Percentiles rank a stretch among this genome's conserved stretches.
phyloP scores from a whole-genome alignment of 352 stramenopile species.

The Phytophthora fragariaefolia region DNA sequence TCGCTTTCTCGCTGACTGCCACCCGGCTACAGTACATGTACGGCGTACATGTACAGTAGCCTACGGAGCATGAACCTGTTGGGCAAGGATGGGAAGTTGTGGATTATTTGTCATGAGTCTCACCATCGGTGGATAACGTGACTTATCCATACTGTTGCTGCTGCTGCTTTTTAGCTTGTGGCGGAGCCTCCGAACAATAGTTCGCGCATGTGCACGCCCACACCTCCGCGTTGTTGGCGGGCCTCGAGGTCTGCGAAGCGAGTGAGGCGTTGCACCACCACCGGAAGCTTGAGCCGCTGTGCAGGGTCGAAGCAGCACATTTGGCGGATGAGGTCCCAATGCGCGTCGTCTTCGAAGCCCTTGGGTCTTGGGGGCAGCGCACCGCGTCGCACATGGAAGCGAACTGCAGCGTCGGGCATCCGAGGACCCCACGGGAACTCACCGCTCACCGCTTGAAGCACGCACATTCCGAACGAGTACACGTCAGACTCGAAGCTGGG shows the following conservation, averaged over 20 bases:
- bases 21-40: no score
- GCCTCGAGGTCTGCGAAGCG: constrained; percentile 38
- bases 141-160: neutral
- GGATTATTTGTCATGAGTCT: no score
- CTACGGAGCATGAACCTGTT: no score
- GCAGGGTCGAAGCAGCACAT: constrained; percentile 45
- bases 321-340: constrained; percentile 36
- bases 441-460: constrained; percentile 37
- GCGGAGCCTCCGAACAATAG: constrained; percentile 30
- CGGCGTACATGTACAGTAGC: no score
- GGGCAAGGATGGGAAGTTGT: no score
- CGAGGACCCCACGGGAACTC: constrained; percentile 35
- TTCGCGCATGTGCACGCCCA: constrained; percentile 28
- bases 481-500: constrained; percentile 43
- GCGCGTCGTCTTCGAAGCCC: constrained; percentile 30
- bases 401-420: constrained; percentile 39
- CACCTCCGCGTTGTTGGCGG: constrained; percentile 28
- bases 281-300: constrained; percentile 36
- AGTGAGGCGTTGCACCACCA: constrained; percentile 41
- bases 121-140: no score
- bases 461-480: constrained; percentile 48
- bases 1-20: constrained; percentile 6
- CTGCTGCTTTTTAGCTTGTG: constrained; percentile 19
- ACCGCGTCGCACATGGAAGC: constrained; percentile 37
- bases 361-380: constrained; percentile 33